phyloP scores from a whole-genome alignment of 2,329 filamentous ascomycete genomes.

The Neonectria sp. region DNA sequence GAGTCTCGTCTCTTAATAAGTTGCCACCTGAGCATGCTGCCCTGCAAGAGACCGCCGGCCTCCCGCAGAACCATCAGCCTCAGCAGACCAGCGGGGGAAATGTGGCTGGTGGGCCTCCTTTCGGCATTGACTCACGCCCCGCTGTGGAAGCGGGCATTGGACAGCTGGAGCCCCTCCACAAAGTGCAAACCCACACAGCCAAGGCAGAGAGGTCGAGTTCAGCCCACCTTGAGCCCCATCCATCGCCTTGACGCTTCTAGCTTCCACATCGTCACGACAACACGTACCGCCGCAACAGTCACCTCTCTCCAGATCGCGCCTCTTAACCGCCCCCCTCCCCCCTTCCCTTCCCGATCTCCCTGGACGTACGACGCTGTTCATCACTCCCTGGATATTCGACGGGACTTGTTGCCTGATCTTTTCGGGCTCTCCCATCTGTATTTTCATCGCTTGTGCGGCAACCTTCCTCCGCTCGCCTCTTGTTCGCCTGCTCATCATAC shows the following conservation, averaged over 20 bases:
- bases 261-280: conserved; percentile 42
- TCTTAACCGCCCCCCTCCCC: conserved; percentile 13
- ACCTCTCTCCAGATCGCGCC: conserved; percentile 18
- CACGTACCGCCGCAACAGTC: conserved; percentile 38
- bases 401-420: conserved; percentile 16
- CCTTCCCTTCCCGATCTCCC: conserved; percentile 16
- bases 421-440: conserved; percentile 12
- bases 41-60: neutral
- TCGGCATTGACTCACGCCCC: conserved; percentile 40
- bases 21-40: neutral
- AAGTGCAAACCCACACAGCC: neutral
- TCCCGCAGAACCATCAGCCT: neutral
- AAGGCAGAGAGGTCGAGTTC: conserved; percentile 8
- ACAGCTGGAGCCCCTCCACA: conserved; percentile 38
- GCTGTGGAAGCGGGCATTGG: neutral
- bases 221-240: conserved; percentile 36
- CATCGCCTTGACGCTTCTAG: conserved; percentile 24
- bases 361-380: conserved; percentile 24
- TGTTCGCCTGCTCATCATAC: conserved; percentile 15
- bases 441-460: conserved; percentile 22
- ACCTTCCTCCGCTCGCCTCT: conserved; percentile 17
- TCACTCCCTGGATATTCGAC: conserved; percentile 25
- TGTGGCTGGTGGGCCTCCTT: conserved; percentile 23
- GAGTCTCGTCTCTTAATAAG: neutral
- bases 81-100: neutral